Percentiles rank a stretch among this genome's conserved stretches.
Conservation (phyloP, 1,139 yeast genomes). For the Pichia sp. region DNA sequence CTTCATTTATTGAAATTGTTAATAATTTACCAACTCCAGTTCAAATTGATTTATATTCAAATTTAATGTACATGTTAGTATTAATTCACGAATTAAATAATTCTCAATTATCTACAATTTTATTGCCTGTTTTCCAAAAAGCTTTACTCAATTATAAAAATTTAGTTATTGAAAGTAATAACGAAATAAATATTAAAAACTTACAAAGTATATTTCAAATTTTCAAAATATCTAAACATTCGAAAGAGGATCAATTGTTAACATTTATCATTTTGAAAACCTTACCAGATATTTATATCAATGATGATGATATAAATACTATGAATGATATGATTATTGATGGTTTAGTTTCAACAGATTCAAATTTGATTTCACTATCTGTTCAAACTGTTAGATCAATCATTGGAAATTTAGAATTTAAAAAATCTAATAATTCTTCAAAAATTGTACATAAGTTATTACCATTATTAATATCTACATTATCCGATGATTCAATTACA, state of each 20-base stretch:
- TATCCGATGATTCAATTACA: constrained; percentile 19
- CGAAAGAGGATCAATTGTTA: constrained; percentile 39
- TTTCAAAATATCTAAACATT: constrained; percentile 30
- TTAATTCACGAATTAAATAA: constrained; percentile 44
- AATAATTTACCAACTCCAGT: constrained; percentile 60
- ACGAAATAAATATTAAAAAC: constrained; percentile 21
- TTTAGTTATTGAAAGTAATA: constrained; percentile 17
- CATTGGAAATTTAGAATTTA: constrained; percentile 30
- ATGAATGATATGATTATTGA: constrained; percentile 35
- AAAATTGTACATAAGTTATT: constrained; percentile 32
- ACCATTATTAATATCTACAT: constrained; percentile 32
- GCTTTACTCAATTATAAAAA: constrained; percentile 13
- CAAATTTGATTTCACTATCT: constrained; percentile 37
- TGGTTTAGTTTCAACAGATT: constrained; percentile 30
- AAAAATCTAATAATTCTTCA: not conserved
- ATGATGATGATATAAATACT: constrained; percentile 33
- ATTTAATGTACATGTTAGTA: constrained; percentile 59
- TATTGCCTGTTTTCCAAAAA: constrained; percentile 51
- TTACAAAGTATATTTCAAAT: constrained; percentile 37
- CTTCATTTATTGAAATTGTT: constrained; percentile 56
- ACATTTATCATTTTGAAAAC: constrained; percentile 57
- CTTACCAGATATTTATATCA: constrained; percentile 35
- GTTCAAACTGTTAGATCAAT: constrained; percentile 55
- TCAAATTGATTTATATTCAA: constrained; percentile 61
- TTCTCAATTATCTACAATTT: constrained; percentile 40